Evolutionary conservation across 108 stramenopile genomes (phyloP).

Genomic region (Discostella stelligeroides): DNA sequence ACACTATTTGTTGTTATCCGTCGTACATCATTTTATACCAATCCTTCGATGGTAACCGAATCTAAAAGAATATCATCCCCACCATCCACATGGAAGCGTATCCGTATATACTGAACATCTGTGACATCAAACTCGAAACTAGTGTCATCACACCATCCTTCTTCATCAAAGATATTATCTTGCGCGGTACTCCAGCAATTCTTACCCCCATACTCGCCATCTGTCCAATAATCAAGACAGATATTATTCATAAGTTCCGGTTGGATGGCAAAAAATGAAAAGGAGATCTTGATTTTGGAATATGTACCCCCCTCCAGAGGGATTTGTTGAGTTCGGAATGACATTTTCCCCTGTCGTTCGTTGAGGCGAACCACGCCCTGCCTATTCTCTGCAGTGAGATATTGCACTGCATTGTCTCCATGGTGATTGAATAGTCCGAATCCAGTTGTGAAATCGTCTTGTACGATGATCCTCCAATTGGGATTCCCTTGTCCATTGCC

Average conservation of each 20-base stretch:
- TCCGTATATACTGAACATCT: background rate
- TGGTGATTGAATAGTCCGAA: background rate
- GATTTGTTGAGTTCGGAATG: background rate
- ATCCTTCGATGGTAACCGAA: background rate
- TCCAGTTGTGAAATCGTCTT: background rate
- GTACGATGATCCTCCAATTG: background rate
- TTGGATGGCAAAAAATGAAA: background rate
- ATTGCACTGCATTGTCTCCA: background rate
- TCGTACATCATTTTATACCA: too few relatives aligned
- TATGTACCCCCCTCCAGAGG: background rate
- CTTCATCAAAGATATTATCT: background rate
- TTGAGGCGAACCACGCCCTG: background rate
- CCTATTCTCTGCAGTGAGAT: background rate
- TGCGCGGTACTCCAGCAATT: background rate
- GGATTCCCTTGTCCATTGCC: too few relatives aligned
- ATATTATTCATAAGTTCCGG: background rate
- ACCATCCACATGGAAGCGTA: background rate
- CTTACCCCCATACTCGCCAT: background rate
- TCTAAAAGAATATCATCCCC: background rate
- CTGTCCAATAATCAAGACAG: background rate
- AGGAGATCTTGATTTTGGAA: background rate
- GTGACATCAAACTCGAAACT: background rate
- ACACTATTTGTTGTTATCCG: too few relatives aligned
- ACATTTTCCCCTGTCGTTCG: background rate
- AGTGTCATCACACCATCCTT: background rate